Conservation (phyloP, 2,329 filamentous ascomycete species). For the Phaeomoniella chlamydospora region DNA sequence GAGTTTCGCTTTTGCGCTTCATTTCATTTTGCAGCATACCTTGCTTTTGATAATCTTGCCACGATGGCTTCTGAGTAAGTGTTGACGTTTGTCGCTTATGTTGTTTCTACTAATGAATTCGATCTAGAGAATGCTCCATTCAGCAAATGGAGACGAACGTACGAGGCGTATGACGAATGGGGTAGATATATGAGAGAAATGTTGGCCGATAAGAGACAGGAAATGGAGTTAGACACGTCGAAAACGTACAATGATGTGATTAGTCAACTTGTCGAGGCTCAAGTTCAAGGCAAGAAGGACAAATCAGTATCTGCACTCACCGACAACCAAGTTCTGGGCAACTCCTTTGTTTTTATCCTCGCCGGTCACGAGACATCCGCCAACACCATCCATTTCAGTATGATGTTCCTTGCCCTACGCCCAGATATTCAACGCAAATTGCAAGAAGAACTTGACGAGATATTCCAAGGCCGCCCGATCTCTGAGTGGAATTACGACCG, state of each 20-base stretch:
- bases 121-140: conserved; percentile 31
- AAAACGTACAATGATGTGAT: conserved; percentile 38
- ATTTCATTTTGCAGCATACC: conserved; percentile 47
- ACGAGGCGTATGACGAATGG: conserved; percentile 47
- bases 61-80: conserved; percentile 37
- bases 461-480: conserved; percentile 45
- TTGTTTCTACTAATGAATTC: conserved; percentile 1
- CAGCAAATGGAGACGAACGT: conserved; percentile 35
- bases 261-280: conserved; percentile 35
- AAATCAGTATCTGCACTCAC: conserved; percentile 6
- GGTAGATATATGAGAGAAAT: conserved; percentile 56
- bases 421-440: conserved; percentile 48
- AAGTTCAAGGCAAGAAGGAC: conserved; percentile 10
- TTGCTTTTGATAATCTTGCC: conserved; percentile 48
- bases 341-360: conserved; percentile 39
- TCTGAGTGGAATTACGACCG: conserved; percentile 57
- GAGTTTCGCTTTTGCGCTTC: conserved; percentile 51
- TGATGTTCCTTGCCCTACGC: conserved; percentile 54
- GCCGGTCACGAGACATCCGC: conserved; percentile 74
- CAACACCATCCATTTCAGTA: conserved; percentile 57
- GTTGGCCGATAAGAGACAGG: conserved; percentile 44
- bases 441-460: conserved; percentile 53
- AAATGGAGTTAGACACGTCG: conserved; percentile 22
- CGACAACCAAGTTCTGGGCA: conserved; percentile 10
- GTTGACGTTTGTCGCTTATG: neutral